Percentiles rank a stretch among this genome's conserved stretches.
phyloP scores from a whole-genome alignment of 176 grass and related monocot genomes.

The Elymus sibiricus region DNA sequence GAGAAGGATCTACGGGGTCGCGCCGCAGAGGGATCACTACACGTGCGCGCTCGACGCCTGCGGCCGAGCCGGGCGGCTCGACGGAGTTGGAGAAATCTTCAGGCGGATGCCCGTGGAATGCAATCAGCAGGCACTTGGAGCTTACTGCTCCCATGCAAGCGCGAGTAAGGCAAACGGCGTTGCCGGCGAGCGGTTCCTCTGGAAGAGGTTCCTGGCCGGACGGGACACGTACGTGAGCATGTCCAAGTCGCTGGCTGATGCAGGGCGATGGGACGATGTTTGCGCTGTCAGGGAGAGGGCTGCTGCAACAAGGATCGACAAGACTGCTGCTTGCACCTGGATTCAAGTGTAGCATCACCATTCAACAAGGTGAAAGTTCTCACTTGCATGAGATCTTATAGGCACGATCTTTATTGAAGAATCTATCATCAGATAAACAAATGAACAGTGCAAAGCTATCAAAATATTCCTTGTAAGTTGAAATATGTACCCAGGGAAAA shows the following conservation, averaged over 20 bases:
- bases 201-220: constrained; percentile 18
- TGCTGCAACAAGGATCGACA: constrained; percentile 22
- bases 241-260: constrained; percentile 44
- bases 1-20: constrained; percentile 37
- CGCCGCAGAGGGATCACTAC: constrained; percentile 41
- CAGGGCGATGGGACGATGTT: constrained; percentile 43
- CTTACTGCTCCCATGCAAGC: constrained; percentile 20
- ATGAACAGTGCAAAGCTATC: not conserved
- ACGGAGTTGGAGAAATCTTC: constrained; percentile 17
- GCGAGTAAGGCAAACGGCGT: not conserved
- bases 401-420: not conserved
- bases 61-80: constrained; percentile 28
- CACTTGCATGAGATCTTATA: not conserved
- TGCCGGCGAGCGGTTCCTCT: constrained; percentile 7
- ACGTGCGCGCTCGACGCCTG: constrained; percentile 57
- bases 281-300: constrained; percentile 36
- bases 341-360: constrained; percentile 6
- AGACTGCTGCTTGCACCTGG: constrained; percentile 30
- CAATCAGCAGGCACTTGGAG: constrained; percentile 32
- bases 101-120: constrained; percentile 7
- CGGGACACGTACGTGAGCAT: constrained; percentile 34
- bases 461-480: not conserved
- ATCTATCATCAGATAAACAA: not conserved
- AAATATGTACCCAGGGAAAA: not conserved
- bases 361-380: not conserved